These are phyloP conservation scores for Juncus inflexus DNA, from an alignment of 176 grass and related monocot genomes.

Conservation along the genomic window DNA sequence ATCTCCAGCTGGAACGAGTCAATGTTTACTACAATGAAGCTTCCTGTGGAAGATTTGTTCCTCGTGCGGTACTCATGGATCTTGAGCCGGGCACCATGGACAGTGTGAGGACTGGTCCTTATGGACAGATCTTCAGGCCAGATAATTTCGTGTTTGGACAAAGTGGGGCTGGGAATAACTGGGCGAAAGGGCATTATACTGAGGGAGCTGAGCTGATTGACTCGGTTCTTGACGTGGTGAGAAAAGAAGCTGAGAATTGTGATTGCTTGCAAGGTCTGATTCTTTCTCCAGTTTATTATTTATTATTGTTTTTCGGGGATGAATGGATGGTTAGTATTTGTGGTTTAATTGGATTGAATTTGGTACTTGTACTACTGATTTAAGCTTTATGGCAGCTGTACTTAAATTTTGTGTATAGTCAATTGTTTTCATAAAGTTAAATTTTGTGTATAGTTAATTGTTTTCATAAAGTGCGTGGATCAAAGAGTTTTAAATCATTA, in stretches of 20 bases:
- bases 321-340: constrained; percentile 17
- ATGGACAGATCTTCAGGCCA: constrained; percentile 78
- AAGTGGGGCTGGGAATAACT: constrained; percentile 80
- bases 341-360: constrained; percentile 7
- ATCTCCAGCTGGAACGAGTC: constrained; percentile 83
- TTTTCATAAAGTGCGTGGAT: background rate
- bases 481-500: no score
- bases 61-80: constrained; percentile 85
- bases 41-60: constrained; percentile 79
- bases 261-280: constrained; percentile 79
- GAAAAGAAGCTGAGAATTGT: constrained; percentile 89
- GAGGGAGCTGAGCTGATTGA: constrained; percentile 87
- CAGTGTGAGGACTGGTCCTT: constrained; percentile 74
- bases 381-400: background rate
- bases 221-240: constrained; percentile 75
- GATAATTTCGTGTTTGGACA: constrained; percentile 86
- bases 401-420: background rate
- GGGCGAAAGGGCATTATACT: constrained; percentile 89
- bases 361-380: background rate
- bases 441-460: constrained; percentile 8
- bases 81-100: constrained; percentile 91
- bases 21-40: constrained; percentile 94
- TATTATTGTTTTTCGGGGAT: background rate
- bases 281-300: constrained; percentile 14
- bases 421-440: constrained; percentile 9